Conservation (phyloP, 2,329 filamentous ascomycete species). For the Didymella lethalis region DNA sequence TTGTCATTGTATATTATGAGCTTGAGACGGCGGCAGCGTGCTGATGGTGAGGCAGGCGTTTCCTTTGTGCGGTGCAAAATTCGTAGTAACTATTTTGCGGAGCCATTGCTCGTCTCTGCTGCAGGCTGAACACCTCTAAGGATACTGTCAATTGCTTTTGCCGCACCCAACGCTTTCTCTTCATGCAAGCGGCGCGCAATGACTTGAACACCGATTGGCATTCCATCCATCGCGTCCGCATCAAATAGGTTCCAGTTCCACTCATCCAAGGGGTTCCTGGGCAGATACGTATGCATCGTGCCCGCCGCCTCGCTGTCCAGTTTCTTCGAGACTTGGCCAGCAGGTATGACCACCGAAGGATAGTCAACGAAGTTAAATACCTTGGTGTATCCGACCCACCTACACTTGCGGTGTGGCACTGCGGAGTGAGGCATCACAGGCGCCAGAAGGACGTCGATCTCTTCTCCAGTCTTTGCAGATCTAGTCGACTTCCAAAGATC, state of each 20-base stretch:
- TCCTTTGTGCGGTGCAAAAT: background rate
- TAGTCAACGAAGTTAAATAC: slow-evolving; percentile 71
- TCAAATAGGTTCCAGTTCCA: slow-evolving; percentile 59
- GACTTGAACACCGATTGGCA: slow-evolving; percentile 50
- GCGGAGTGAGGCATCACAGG: slow-evolving; percentile 69
- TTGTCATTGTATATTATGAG: background rate
- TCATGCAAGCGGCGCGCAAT: slow-evolving; percentile 49
- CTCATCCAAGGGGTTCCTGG: slow-evolving; percentile 60
- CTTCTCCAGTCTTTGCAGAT: slow-evolving; percentile 55
- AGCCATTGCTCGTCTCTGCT: background rate
- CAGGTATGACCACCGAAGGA: slow-evolving; percentile 64
- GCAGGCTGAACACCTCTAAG: slow-evolving; percentile 7
- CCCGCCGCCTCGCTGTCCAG: slow-evolving; percentile 49
- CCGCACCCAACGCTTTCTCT: slow-evolving; percentile 51
- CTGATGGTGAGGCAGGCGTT: background rate
- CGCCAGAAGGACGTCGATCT: slow-evolving; percentile 64
- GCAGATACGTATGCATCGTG: slow-evolving; percentile 46
- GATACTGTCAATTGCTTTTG: slow-evolving; percentile 36
- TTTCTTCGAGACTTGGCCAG: slow-evolving; percentile 56
- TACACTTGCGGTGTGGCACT: slow-evolving; percentile 57
- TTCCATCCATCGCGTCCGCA: slow-evolving; percentile 46
- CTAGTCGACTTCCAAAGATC: slow-evolving; percentile 64
- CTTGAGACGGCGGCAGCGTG: background rate
- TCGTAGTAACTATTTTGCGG: background rate
- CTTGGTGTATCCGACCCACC: slow-evolving; percentile 67